phyloP scores from a whole-genome alignment of 139 green algal genomes.

The Haematococcus lacustris region DNA sequence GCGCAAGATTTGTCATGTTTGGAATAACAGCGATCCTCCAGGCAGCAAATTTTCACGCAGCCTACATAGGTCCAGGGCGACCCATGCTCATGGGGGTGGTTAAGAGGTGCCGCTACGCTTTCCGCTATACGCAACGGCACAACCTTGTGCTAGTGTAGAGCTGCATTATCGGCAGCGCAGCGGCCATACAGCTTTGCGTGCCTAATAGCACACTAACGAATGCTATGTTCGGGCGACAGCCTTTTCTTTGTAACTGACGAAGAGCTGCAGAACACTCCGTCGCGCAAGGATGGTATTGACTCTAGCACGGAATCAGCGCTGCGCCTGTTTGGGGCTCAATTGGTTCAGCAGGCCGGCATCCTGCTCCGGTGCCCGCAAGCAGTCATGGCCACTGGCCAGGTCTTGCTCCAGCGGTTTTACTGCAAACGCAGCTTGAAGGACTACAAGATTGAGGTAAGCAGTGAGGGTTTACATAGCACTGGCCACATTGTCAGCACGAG shows the following conservation, averaged over 20 bases:
- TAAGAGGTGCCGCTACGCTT: too few species aligned
- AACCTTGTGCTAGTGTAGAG: too few species aligned
- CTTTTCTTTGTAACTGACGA: conserved; percentile 30
- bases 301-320: conserved; percentile 58
- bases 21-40: too few species aligned
- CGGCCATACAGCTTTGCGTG: too few species aligned
- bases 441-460: conserved; percentile 73
- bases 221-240: background rate
- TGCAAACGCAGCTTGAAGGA: conserved; percentile 75
- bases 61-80: too few species aligned
- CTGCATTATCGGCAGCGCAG: too few species aligned
- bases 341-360: conserved; percentile 63
- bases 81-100: too few species aligned
- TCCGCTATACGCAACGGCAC: too few species aligned
- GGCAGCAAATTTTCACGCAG: too few species aligned
- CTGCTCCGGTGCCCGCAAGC: conserved; percentile 69
- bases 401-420: conserved; percentile 91
- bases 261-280: conserved; percentile 63
- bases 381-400: conserved; percentile 82
- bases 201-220: too few species aligned
- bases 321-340: conserved; percentile 68
- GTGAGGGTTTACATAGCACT: background rate
- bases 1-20: too few species aligned
- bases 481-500: background rate
- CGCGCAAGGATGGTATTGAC: conserved; percentile 62